These are phyloP conservation scores for Phoenix dactylifera DNA, from an alignment of 176 grass and related monocot genomes.

Conservation along the genomic window DNA sequence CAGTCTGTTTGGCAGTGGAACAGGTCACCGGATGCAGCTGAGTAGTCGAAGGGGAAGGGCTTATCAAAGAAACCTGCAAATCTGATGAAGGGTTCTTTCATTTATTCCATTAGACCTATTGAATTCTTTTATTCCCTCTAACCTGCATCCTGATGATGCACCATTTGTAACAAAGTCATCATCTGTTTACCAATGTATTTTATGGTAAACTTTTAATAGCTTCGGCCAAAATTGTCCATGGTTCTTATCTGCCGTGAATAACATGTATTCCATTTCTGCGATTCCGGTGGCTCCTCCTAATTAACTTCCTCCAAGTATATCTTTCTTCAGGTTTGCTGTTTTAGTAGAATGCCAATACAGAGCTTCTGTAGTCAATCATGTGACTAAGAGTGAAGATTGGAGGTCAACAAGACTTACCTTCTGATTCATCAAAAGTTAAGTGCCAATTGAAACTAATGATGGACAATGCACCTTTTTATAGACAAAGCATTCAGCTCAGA, in stretches of 20 bases:
- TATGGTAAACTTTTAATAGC: conserved; percentile 21
- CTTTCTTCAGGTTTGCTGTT: too few species aligned
- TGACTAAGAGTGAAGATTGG: too few species aligned
- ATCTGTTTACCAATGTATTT: conserved; percentile 27
- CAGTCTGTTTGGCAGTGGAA: conserved; percentile 21
- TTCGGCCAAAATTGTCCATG: not conserved
- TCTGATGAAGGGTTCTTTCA: conserved; percentile 4
- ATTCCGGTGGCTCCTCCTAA: too few species aligned
- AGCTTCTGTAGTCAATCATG: too few species aligned
- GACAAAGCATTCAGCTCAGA: too few species aligned
- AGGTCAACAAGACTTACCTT: too few species aligned
- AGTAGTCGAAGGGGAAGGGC: not conserved
- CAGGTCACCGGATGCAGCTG: conserved; percentile 21
- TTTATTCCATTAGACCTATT: conserved; percentile 4
- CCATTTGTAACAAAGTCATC: conserved; percentile 16
- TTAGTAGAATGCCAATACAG: too few species aligned
- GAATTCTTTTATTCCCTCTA: conserved; percentile 21
- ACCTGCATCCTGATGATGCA: conserved; percentile 17
- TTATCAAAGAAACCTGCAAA: not conserved
- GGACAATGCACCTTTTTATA: too few species aligned
- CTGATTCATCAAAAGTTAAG: too few species aligned
- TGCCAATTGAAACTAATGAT: too few species aligned
- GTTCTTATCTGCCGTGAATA: not conserved
- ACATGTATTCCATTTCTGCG: too few species aligned
- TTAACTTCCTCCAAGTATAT: too few species aligned